These are phyloP conservation scores for Fistulina hepatica DNA, from an alignment of 1,284 basidiomycete genomes.

Conservation along the genomic window DNA sequence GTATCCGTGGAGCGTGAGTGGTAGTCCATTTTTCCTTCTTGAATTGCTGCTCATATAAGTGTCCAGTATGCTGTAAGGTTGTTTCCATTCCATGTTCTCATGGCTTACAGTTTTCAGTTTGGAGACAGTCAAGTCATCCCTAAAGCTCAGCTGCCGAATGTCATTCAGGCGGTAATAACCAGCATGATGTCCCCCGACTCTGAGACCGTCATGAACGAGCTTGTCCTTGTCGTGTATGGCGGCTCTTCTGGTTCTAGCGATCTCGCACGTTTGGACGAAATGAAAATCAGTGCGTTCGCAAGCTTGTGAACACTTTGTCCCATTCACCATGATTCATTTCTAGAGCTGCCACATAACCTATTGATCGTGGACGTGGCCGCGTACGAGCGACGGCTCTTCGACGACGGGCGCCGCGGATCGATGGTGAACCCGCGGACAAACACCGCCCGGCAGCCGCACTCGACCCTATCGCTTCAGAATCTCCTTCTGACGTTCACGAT, in stretches of 20 bases:
- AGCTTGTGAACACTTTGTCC: slow-evolving; percentile 16
- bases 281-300: slow-evolving; percentile 56
- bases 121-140: slow-evolving; percentile 66
- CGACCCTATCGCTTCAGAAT: slow-evolving; percentile 43
- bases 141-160: slow-evolving; percentile 56
- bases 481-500: slow-evolving; percentile 41
- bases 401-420: slow-evolving; percentile 39
- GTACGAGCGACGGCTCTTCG: slow-evolving; percentile 52
- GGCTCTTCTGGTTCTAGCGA: too few relatives aligned
- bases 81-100: slow-evolving; percentile 1
- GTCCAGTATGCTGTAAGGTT: slow-evolving; percentile 53
- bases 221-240: slow-evolving; percentile 70
- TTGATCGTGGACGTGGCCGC: slow-evolving; percentile 57
- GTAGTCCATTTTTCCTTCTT: slow-evolving; percentile 9
- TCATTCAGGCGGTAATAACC: slow-evolving; percentile 70
- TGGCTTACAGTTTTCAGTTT: slow-evolving; percentile 37
- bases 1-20: slow-evolving; percentile 59
- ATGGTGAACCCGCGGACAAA: slow-evolving; percentile 47
- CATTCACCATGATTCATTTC: slow-evolving; percentile 6
- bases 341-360: slow-evolving; percentile 66
- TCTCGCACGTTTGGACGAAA: slow-evolving; percentile 53
- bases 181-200: slow-evolving; percentile 77
- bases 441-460: slow-evolving; percentile 34
- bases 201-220: slow-evolving; percentile 58
- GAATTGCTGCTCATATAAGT: slow-evolving; percentile 1